Evolutionary conservation across 2,329 filamentous ascomycete genomes (phyloP), one percentile per base, ranked within the genome.

Genomic region (Chrysoporthe puriensis): DNA sequence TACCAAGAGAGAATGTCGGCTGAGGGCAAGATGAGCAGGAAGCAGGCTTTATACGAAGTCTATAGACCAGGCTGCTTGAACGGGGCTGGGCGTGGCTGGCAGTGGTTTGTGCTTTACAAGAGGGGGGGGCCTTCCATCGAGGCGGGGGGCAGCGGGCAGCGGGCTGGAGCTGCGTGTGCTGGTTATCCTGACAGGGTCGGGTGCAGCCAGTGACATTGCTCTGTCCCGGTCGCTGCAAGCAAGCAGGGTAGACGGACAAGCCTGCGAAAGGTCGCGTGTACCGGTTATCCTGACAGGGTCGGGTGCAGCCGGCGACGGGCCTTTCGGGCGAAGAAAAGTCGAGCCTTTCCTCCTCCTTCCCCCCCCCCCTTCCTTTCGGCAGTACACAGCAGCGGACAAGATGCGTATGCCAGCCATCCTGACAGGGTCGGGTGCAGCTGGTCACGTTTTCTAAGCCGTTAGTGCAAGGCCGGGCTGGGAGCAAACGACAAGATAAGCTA

Each of bases 251-350:
- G 57, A 46, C 57, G 13, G n/a, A 40, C 36, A 40, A 40, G 36
- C 36, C 36, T 46, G n/a, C 43, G 57, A 21, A 21, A 32, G 43
- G 42, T 26, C 8, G 34, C 16, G 57, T 60, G 57, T 60, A 60
- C 57, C 44, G 57, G 42, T 60, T 16, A 60, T 60, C 57, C 57
- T 60, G 57, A 60, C 57, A 60, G 57, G 57, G 42, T 60, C 42
- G 36, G 36, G 36, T 40, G 36, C 36, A 40, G 36, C 36, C 32
- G 1, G 36, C 36, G 36, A 40, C 36, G 36, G 4, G 4, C n/a
- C 50, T 21, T 21, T 54, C 32, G 16, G 32, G n/a, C 21, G 21
- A 21, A 21, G 1, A 21, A 21, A 21, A 21, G 21, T 21, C 21
- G 21, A 21, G 21, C 21, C 21, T 21, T 21, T 21, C 21, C 21